Conservation (phyloP, 345 rosid species). For the Pugionium cornutum region DNA sequence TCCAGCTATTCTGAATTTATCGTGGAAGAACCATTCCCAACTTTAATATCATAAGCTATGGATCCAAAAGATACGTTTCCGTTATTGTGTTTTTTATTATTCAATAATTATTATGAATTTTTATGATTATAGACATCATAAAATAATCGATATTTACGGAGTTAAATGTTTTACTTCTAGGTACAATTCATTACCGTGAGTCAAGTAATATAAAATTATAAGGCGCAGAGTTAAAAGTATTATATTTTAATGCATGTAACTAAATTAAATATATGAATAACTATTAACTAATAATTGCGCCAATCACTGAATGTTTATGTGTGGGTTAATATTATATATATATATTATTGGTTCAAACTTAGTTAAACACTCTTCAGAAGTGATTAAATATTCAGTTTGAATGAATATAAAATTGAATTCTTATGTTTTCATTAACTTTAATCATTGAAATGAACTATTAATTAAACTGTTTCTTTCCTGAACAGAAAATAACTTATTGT, state of each 20-base stretch:
- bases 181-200: slow-evolving; percentile 17
- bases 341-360: slow-evolving; percentile 16
- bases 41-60: too few species aligned
- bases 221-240: slow-evolving; percentile 17
- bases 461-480: not conserved
- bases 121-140: too few species aligned
- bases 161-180: not conserved
- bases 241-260: slow-evolving; percentile 23
- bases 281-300: slow-evolving; percentile 39
- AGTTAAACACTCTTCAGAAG: slow-evolving; percentile 35
- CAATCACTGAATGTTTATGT: slow-evolving; percentile 37
- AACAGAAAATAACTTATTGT: not conserved
- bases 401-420: slow-evolving; percentile 21
- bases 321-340: slow-evolving; percentile 36
- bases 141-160: too few species aligned
- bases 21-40: too few species aligned
- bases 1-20: too few species aligned
- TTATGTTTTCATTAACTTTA: slow-evolving; percentile 31
- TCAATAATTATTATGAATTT: too few species aligned
- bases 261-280: slow-evolving; percentile 32
- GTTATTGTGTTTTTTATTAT: too few species aligned
- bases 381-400: slow-evolving; percentile 35
- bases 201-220: slow-evolving; percentile 26
- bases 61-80: too few species aligned
- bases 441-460: slow-evolving; percentile 25